Base-by-base conservation (phyloP, 495 filamentous ascomycete species). In the Talaromyces proteolyticus region DNA sequence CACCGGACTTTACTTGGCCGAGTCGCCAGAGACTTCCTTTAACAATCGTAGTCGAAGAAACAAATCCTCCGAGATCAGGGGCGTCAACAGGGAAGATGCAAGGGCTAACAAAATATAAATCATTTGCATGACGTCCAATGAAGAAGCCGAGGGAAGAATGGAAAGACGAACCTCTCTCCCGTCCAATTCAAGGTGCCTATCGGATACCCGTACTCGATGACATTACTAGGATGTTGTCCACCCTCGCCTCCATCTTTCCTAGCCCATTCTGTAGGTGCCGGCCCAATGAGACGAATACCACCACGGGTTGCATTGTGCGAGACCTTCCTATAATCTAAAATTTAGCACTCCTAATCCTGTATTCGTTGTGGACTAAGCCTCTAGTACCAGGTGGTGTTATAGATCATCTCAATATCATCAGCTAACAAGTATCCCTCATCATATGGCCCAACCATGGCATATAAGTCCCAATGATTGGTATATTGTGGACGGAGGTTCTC, bases 1-100 rank as follows among this genome's bases (percentile, higher is more conserved):
- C 73, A n/a, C 81, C 81, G 17, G 79, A 71, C 49, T 76, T 79
- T 11, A 85, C 61, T 59, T 83, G 80, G 0, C 81, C 81, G 8
- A 85, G 43, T 59, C 78, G 77, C 77, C 79, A 84, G 21, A 76
- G 59, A 23, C 81, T 77, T 6, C 69, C 79, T 36, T 69, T 71
- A 26, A 79, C 69, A 14, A 81, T 67, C 0, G 78, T 82, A 3
- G 72, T 74, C 7, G 64, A 73, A 20, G 67, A 78, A 0, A 82
- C 56, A 46, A 85, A 80, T 1, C 80, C 79, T 14, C 81, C 81
- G 34, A 84, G 72, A 45, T 82, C 76, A 3, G 81, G 80, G 23
- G 67, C 67, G 58, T 84, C 79, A 18, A 74, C 66, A 0, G 79
- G 70, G 45, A 85, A 79, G 29, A 85, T 78, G 23, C 75, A 76